A percentile compares a stretch with the other conserved stretches of the same genome.
Conservation (phyloP, 495 filamentous ascomycete genomes). For the Hyaloscypha bicolor region DNA sequence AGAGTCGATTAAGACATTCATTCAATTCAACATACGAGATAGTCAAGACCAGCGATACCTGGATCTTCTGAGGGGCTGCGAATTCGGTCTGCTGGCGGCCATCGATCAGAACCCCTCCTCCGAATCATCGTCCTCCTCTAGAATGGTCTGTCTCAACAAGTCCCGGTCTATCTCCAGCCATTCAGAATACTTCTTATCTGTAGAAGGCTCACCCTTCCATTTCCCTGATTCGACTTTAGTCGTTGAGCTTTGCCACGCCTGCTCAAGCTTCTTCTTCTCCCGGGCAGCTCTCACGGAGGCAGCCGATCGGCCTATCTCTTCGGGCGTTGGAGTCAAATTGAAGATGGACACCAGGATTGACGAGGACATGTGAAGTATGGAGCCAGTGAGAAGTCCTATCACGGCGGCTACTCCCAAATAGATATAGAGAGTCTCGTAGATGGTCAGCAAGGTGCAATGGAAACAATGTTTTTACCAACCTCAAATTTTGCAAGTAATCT, state of each 20-base stretch:
- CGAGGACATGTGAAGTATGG: constrained; percentile 48
- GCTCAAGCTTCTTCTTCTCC: constrained; percentile 27
- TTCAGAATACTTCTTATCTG: constrained; percentile 38
- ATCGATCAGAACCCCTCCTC: constrained; percentile 18
- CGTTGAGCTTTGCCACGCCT: constrained; percentile 25
- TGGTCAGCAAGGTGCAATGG: constrained; percentile 33
- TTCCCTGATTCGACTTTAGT: constrained; percentile 11
- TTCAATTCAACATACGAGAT: not conserved
- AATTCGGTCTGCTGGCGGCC: not conserved
- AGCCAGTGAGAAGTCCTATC: constrained; percentile 56
- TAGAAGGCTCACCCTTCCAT: constrained; percentile 16
- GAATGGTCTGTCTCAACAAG: constrained; percentile 59
- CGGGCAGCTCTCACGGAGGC: constrained; percentile 31
- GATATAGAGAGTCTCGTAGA: constrained; percentile 60
- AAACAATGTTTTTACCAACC: constrained; percentile 45
- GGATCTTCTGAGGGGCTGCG: not conserved
- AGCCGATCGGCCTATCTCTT: constrained; percentile 26
- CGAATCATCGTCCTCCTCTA: constrained; percentile 62
- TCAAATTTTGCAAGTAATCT: constrained; percentile 61
- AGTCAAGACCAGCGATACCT: too few relatives aligned
- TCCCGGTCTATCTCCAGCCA: constrained; percentile 40
- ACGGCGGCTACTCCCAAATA: constrained; percentile 63
- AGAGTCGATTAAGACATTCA: not conserved
- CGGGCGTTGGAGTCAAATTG: constrained; percentile 30
- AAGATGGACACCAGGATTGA: constrained; percentile 44